Percentiles rank a stretch among this genome's conserved stretches.
Conservation (phyloP, 768 basidiomycete genomes). For the Saitozyma sp. region DNA sequence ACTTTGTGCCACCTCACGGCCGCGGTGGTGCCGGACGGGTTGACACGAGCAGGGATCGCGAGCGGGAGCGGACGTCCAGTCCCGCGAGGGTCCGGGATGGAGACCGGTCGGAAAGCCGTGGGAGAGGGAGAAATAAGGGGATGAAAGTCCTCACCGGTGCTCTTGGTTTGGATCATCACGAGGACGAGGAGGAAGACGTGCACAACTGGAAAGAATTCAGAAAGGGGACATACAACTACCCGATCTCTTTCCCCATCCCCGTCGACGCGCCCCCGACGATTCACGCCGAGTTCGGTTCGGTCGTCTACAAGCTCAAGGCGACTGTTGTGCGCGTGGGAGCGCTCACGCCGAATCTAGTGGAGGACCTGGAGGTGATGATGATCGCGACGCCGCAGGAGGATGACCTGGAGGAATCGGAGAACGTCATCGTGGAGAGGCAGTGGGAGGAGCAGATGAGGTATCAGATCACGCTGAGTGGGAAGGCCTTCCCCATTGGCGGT, state of each 20-base stretch:
- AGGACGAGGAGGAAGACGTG: slow-evolving; percentile 46
- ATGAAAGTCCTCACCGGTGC: slow-evolving; percentile 50
- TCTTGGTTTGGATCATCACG: slow-evolving; percentile 31
- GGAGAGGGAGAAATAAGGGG: slow-evolving; percentile 51
- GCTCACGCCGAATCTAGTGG: slow-evolving; percentile 69
- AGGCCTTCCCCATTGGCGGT: slow-evolving; percentile 80
- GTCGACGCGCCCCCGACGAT: slow-evolving; percentile 74
- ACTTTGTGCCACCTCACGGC: slow-evolving; percentile 39
- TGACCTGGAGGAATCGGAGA: slow-evolving; percentile 75
- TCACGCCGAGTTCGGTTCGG: slow-evolving; percentile 70
- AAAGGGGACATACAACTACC: slow-evolving; percentile 89
- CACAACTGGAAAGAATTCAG: slow-evolving; percentile 79
- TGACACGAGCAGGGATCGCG: slow-evolving; percentile 14
- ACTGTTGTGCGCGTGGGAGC: slow-evolving; percentile 79
- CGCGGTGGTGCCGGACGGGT: slow-evolving; percentile 42
- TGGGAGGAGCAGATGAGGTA: slow-evolving; percentile 85
- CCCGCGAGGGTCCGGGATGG: neutral
- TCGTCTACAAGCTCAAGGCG: slow-evolving; percentile 77
- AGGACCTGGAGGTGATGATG: slow-evolving; percentile 70
- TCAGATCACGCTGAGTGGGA: slow-evolving; percentile 69
- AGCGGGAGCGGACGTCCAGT: slow-evolving; percentile 12
- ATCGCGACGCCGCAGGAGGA: slow-evolving; percentile 77
- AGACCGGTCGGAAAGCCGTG: slow-evolving; percentile 25
- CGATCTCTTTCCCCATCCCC: slow-evolving; percentile 86
- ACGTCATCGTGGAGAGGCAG: slow-evolving; percentile 77